Conservation (phyloP, 192 early-diverging fungal species). For the Coemansia sp. region DNA sequence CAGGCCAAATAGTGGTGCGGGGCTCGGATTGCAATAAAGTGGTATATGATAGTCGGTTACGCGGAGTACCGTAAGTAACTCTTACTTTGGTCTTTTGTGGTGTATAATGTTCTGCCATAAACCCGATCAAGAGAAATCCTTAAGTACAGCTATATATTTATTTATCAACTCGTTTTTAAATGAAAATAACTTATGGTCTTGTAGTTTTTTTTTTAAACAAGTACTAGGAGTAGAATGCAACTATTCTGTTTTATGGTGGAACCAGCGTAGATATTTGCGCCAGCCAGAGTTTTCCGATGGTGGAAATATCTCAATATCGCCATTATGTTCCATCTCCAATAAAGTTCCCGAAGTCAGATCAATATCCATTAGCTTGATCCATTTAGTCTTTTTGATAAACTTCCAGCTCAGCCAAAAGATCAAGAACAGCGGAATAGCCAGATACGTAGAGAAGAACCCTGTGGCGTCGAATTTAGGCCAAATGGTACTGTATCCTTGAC, state of each 20-base stretch:
- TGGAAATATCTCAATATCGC: conserved; percentile 31
- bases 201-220: not conserved
- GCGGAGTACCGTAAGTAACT: conserved; percentile 19
- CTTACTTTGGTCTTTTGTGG: conserved; percentile 1
- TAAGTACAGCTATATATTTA: no score
- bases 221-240: no score
- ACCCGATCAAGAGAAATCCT: no score
- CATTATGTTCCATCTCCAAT: conserved; percentile 43
- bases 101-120: no score
- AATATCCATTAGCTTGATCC: conserved; percentile 61
- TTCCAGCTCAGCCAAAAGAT: conserved; percentile 66
- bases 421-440: conserved; percentile 65
- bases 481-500: conserved; percentile 58
- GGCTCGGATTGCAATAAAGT: no score
- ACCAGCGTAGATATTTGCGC: conserved; percentile 33
- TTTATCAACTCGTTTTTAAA: no score
- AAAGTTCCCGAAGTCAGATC: conserved; percentile 55
- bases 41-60: no score
- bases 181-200: not conserved
- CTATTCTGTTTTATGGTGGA: conserved; percentile 21
- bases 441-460: conserved; percentile 60
- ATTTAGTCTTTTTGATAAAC: conserved; percentile 56
- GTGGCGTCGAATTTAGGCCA: conserved; percentile 55
- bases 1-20: no score
- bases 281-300: conserved; percentile 6